Evolutionary conservation across 2,329 filamentous ascomycete species (phyloP), one percentile per base, ranked within the genome.

Genomic region (Diplodia intermedia): DNA sequence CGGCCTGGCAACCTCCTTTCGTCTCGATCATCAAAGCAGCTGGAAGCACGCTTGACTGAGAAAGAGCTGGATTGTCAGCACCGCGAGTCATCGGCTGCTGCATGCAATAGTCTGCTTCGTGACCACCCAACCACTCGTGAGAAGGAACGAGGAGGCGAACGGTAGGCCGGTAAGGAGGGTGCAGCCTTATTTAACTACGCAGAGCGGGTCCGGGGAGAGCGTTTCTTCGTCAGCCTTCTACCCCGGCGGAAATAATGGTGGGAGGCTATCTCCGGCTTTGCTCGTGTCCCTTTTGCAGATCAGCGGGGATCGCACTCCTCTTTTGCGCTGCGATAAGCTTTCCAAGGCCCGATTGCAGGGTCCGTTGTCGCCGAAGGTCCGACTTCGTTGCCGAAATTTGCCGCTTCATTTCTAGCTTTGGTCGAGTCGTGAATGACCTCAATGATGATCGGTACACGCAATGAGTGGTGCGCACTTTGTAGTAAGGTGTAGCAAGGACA

Each of bases 361-460:
- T 36, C 15, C 29, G 20, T 43, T 49, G 26, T 62, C 38, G 54
- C 31, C 26, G 9, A 18, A 36, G 43, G 23, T 31, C 40, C 40
- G 40, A 49, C 43, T 26, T 50, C 43, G 57, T 33, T 18, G 26
- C 11, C 26, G 57, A 62, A 62, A 50, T 62, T 62, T 43, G 36
- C 49, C 57, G 47, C 7, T 40, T 62, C n/a, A 56, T 33, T 26
- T 62, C 43, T 15, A 55, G 23, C 15, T 8, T 60, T 50, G 60
- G 47, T 20, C 47, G 43, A 38, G 60, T 36, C 31, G 23, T 63
- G 60, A 29, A 47, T 63, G 40, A 38, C 18, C 31, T 52, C 18
- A 29, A 63, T 52, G 60, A 52, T 63, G 60, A 63, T 63, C 60
- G 18, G 47, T 38, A 63, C 52, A 52, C 60, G 11, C 43, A 20